These are phyloP conservation scores for Pezicula carpinea DNA, from an alignment of 2,329 filamentous ascomycete genomes.

Conservation along the genomic window DNA sequence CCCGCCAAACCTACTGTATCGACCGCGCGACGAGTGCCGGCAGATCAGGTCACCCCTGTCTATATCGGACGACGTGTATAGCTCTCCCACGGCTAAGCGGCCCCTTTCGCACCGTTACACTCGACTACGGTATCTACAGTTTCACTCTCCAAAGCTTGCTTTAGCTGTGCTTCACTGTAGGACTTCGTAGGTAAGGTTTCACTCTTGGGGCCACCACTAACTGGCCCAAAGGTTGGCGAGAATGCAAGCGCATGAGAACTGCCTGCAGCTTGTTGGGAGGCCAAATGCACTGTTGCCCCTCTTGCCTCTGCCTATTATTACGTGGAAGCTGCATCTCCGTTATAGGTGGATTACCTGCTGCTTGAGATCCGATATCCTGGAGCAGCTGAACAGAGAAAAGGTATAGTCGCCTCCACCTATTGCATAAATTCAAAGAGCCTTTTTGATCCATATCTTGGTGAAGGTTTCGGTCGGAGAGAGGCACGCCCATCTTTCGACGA, in stretches of 20 bases:
- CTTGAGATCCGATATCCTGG: slow-evolving; percentile 9
- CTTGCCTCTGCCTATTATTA: not conserved
- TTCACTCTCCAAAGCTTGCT: not conserved
- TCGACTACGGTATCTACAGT: not conserved
- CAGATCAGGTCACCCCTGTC: slow-evolving; percentile 1
- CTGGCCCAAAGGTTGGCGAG: too few relatives aligned
- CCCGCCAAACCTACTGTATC: not conserved
- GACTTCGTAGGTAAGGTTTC: too few relatives aligned
- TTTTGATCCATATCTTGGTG: slow-evolving; percentile 2
- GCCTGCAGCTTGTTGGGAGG: too few relatives aligned
- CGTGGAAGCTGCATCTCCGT: not conserved
- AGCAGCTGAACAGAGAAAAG: slow-evolving; percentile 10
- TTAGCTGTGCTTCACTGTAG: too few relatives aligned
- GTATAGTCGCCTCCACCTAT: slow-evolving; percentile 1
- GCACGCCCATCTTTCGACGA: slow-evolving; percentile 6
- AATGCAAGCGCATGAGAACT: too few relatives aligned
- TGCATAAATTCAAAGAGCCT: slow-evolving; percentile 9
- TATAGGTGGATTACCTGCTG: not conserved
- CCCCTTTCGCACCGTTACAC: not conserved
- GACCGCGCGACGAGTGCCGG: not conserved
- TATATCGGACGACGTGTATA: not conserved
- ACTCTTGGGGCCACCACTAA: too few relatives aligned
- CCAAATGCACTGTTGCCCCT: not conserved
- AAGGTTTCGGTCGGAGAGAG: slow-evolving; percentile 9
- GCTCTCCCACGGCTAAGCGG: not conserved